Evolutionary conservation across 139 green algal species (phyloP), one percentile per base, ranked within the genome.

Genomic region (Nannochloris sp.): DNA sequence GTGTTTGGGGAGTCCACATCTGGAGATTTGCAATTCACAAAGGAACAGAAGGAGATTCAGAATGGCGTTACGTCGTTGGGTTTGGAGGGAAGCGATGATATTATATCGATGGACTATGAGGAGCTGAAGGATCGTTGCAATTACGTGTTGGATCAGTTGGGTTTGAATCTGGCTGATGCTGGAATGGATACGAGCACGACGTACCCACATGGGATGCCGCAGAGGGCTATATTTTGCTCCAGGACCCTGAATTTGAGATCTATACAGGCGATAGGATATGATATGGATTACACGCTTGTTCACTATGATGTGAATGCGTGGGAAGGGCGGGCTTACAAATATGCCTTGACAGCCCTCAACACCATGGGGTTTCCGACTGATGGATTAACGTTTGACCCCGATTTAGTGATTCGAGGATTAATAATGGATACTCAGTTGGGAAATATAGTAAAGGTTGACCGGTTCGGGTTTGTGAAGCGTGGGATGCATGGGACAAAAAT

Each of bases 301-400:
- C 85, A 97, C 66, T 97, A 97, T 62, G 80, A 97, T 59, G 91
- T 97, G 13, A 81, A 95, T 26, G 81, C 77, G 0, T 97, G 91
- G 91, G 91, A 97, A 74, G 91, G 87, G 2, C 75, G 79, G 11
- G 92, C 90, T 3, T 97, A 92, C 67, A 53, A 86, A 53, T 72
- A 67, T 59, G 67, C 44, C 4, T 14, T 75, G 44, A 31, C 66
- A 33, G 61, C 64, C 11, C 68, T 90, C 29, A 56, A 66, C 5
- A 60, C 76, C 48, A 74, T 74, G 48, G 84, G 84, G 4, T 79
- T 68, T 50, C 88, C 87, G 1, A 82, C 90, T 45, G 89, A 98
- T 1, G 92, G 87, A 0, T 80, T 97, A 5, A 62, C 49, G 14
- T 94, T 94, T 69, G 92, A 98, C 66, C 75, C 84, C 8, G 73